phyloP scores from a whole-genome alignment of 306 rosid species.

The Vachellia collinsii region DNA sequence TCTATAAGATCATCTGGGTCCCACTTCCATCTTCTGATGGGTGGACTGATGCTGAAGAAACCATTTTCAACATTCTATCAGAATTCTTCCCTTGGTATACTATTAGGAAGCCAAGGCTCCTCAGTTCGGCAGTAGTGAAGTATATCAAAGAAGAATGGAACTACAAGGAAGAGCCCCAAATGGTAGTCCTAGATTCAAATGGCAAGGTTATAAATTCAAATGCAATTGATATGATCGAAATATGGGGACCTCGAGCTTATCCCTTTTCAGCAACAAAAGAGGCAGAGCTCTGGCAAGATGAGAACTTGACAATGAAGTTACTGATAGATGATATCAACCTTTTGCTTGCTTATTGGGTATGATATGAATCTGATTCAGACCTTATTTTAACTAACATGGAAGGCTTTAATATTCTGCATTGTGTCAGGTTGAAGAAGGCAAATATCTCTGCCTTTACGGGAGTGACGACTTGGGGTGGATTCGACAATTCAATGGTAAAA shows the following conservation, averaged over 20 bases:
- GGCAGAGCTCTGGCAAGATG: conserved; percentile 56
- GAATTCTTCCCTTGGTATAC: conserved; percentile 60
- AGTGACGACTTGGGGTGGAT: conserved; percentile 57
- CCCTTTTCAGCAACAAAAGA: conserved; percentile 65
- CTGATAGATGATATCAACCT: conserved; percentile 50
- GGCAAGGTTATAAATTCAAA: conserved; percentile 56
- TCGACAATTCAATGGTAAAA: conserved; percentile 46
- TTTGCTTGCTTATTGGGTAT: conserved; percentile 59
- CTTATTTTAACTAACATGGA: conserved; percentile 23
- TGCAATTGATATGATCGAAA: conserved; percentile 57
- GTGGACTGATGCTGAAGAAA: conserved; percentile 65
- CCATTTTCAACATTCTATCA: conserved; percentile 44
- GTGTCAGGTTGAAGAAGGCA: conserved; percentile 61
- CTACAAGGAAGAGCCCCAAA: conserved; percentile 48
- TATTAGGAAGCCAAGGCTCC: conserved; percentile 55
- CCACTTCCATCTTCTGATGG: conserved; percentile 56
- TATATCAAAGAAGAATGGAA: conserved; percentile 57
- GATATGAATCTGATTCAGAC: conserved; percentile 41
- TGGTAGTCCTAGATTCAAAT: conserved; percentile 58
- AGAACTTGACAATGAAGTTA: conserved; percentile 56
- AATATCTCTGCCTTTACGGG: conserved; percentile 61
- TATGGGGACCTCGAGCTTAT: conserved; percentile 56
- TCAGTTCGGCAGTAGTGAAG: conserved; percentile 46
- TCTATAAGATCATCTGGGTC: conserved; percentile 61
- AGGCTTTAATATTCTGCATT: conserved; percentile 19